Evolutionary conservation across 306 rosid genomes (phyloP).

Genomic region (Prunus kanzakura): DNA sequence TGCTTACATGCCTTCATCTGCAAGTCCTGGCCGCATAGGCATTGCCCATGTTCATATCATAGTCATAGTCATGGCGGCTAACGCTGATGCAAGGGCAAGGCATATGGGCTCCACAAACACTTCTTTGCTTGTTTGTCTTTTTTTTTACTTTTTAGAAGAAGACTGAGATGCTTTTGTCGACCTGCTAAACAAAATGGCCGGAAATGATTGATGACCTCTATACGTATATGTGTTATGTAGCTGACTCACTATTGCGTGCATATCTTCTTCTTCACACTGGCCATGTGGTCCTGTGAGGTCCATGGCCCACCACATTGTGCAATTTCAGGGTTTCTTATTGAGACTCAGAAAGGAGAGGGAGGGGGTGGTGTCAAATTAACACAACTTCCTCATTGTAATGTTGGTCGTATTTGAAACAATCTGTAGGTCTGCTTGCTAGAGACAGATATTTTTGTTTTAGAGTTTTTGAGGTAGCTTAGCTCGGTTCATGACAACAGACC

Average conservation of each 20-base stretch:
- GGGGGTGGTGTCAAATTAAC: too few relatives aligned
- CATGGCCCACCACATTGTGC: conserved; percentile 4
- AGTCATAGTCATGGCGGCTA: neutral
- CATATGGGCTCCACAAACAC: neutral
- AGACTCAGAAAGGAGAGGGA: neutral
- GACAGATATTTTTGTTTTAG: too few relatives aligned
- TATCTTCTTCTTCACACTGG: neutral
- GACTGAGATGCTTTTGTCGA: neutral
- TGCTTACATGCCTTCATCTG: too few relatives aligned
- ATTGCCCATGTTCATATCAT: neutral
- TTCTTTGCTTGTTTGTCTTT: neutral
- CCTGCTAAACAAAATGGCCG: too few relatives aligned
- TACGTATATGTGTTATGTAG: too few relatives aligned
- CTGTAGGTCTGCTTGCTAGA: too few relatives aligned
- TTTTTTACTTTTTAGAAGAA: neutral
- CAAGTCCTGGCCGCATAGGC: neutral
- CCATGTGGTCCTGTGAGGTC: conserved; percentile 30
- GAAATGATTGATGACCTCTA: too few relatives aligned
- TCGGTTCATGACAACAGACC: too few relatives aligned
- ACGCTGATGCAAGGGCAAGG: neutral
- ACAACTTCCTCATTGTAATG: too few relatives aligned
- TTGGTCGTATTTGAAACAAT: too few relatives aligned
- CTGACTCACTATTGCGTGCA: too few relatives aligned
- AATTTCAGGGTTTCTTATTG: conserved; percentile 1
- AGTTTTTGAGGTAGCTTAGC: too few relatives aligned